A percentile compares a stretch with the other conserved stretches of the same genome.
Evolutionary conservation across 257 asterid genomes (phyloP).

Genomic region (Solanum habrochaites): DNA sequence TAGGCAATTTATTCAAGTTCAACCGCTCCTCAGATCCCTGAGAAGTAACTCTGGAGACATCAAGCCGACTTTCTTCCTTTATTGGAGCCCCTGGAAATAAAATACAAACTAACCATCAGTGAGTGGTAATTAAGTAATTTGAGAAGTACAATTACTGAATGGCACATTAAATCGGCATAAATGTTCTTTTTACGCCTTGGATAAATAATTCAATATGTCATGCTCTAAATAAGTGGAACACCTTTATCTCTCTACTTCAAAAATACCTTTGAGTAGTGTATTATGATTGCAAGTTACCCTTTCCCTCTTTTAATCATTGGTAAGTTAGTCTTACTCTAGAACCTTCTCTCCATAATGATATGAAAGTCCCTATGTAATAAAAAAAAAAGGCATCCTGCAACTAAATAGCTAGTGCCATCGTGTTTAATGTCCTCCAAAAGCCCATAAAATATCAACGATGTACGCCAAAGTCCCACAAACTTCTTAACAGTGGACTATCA

Average conservation of each 20-base stretch:
- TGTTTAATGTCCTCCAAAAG: neutral
- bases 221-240: neutral
- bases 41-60: constrained; percentile 20
- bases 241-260: neutral
- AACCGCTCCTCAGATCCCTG: constrained; percentile 12
- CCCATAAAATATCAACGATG: neutral
- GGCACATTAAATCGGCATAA: neutral
- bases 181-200: neutral
- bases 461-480: neutral
- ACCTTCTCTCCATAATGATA: neutral
- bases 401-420: neutral
- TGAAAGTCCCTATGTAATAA: neutral
- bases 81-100: constrained; percentile 1
- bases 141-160: neutral
- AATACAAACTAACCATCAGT: neutral
- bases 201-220: neutral
- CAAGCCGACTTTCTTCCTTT: constrained; percentile 13
- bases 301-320: neutral
- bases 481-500: neutral
- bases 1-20: constrained; percentile 5
- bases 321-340: neutral
- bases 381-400: neutral
- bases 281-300: neutral
- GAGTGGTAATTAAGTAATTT: neutral
- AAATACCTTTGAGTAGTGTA: neutral